Base-by-base conservation (phyloP, 495 filamentous ascomycete species). In the Chaetomium cochliodes region DNA sequence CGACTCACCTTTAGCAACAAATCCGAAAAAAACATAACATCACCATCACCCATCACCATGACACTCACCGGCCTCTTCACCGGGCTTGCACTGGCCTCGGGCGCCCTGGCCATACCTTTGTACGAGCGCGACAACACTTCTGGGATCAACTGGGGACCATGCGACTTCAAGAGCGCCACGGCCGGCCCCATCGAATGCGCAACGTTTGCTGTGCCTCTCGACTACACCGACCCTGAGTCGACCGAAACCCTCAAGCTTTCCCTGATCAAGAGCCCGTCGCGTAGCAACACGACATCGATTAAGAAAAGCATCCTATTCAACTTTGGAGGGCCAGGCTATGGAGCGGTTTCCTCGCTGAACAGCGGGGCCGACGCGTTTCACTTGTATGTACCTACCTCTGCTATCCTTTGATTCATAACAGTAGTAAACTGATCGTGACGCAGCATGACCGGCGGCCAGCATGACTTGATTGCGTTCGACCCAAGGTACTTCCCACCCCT, bases 231-330 rank as follows among this genome's bases (percentile, higher is more conserved):
- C 11, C 16, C 22, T 7, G 18, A 15, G 0, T 37, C 53, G 3
- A 41, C 5, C 28, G 23, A 25, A 13, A 56, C 9, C 0, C 30
- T 56, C 53, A 41, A 5, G 3, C 53, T 56, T 3, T 25, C 22
- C 5, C 9, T 56, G 11, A 25, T 25, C 53, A 56, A 23, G 16
- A 56, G 53, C 53, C 55, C 55, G 22, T 25, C 70, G 4, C 49
- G 23, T 12, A 52, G 22, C 22, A 52, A 52, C 22, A 16, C 11
- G 2, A 52, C 22, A 2, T 13, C 23, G 0, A 6, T 11, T 23
- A 76, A 73, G 55, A 79, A 79, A 23, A 79, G 72, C 50, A 79
- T 83, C 33, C 66, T 78, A 39, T 65, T 82, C 69, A 80, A 82
- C 70, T 80, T 80, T 66, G 80, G 80, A 4, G 79, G 79, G 1